Evolutionary conservation across 116 monocot genomes (phyloP).

Genomic region (Zostera marina): DNA sequence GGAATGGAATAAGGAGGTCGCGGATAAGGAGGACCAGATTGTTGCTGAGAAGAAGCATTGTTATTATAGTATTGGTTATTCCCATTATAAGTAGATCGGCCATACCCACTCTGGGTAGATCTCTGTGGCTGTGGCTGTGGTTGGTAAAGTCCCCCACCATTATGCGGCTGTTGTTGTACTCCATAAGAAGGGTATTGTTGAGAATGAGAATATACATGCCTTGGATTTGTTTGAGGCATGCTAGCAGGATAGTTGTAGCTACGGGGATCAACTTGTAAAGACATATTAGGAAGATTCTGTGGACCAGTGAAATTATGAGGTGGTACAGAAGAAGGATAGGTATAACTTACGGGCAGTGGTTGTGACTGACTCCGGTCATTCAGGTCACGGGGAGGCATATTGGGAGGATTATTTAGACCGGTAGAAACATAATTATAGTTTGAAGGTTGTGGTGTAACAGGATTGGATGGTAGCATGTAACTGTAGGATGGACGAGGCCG

Average conservation of each 20-base stretch:
- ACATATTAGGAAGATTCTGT: too few species aligned
- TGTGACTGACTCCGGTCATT: background rate
- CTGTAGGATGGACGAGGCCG: background rate
- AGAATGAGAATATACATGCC: conserved; percentile 41
- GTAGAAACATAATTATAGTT: conserved; percentile 3
- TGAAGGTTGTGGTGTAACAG: conserved; percentile 1
- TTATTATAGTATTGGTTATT: background rate
- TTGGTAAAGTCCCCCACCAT: conserved; percentile 36
- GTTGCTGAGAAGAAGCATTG: background rate
- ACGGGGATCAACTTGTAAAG: background rate
- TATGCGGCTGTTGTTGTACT: conserved; percentile 18
- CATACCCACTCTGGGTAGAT: conserved; percentile 13
- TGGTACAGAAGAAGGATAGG: background rate
- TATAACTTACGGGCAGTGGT: background rate
- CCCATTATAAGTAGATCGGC: conserved; percentile 66
- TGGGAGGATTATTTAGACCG: background rate
- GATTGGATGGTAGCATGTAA: background rate
- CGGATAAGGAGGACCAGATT: background rate
- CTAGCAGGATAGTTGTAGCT: conserved; percentile 2
- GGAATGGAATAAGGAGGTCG: background rate
- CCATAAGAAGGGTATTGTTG: conserved; percentile 34
- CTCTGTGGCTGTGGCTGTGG: conserved; percentile 23
- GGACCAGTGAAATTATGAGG: background rate
- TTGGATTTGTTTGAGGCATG: conserved; percentile 21
- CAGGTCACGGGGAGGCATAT: conserved; percentile 4